These are phyloP conservation scores for Davidsoniella eucalypti DNA, from an alignment of 2,329 filamentous ascomycete genomes.

Conservation along the genomic window DNA sequence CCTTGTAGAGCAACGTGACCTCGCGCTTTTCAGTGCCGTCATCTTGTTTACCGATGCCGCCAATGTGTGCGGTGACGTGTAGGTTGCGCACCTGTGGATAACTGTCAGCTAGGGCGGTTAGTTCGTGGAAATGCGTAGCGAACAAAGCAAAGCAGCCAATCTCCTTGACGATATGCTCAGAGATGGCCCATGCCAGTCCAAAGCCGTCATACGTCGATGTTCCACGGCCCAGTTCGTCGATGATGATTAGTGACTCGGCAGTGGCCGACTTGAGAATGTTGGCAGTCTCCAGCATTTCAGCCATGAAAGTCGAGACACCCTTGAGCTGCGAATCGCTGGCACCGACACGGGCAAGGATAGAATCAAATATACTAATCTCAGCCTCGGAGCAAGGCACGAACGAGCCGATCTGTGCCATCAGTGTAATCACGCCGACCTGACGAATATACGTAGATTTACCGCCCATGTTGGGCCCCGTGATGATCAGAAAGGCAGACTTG, in stretches of 20 bases:
- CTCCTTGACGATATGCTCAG: slow-evolving; percentile 89
- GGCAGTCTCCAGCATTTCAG: slow-evolving; percentile 96
- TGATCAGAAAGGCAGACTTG: slow-evolving; percentile 80
- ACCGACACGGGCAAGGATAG: slow-evolving; percentile 86
- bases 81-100: slow-evolving; percentile 82
- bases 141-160: slow-evolving; percentile 92
- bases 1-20: slow-evolving; percentile 92
- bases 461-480: slow-evolving; percentile 97
- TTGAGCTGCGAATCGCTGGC: slow-evolving; percentile 95
- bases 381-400: slow-evolving; percentile 87
- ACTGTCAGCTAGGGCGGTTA: slow-evolving; percentile 77
- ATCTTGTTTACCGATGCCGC: slow-evolving; percentile 25
- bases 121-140: slow-evolving; percentile 95
- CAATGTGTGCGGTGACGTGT: slow-evolving; percentile 90
- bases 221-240: slow-evolving; percentile 89
- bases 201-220: slow-evolving; percentile 98
- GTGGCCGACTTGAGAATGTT: slow-evolving; percentile 97
- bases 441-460: slow-evolving; percentile 98
- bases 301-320: slow-evolving; percentile 98
- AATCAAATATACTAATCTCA: slow-evolving; percentile 90
- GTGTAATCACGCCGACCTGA: slow-evolving; percentile 86
- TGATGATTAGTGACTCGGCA: slow-evolving; percentile 89
- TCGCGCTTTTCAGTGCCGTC: slow-evolving; percentile 45
- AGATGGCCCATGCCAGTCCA: slow-evolving; percentile 97
- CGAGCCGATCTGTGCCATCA: slow-evolving; percentile 94